Evolutionary conservation across 2,329 filamentous ascomycete genomes (phyloP), one percentile per base, ranked within the genome.

Genomic region (Ascochyta pisi): DNA sequence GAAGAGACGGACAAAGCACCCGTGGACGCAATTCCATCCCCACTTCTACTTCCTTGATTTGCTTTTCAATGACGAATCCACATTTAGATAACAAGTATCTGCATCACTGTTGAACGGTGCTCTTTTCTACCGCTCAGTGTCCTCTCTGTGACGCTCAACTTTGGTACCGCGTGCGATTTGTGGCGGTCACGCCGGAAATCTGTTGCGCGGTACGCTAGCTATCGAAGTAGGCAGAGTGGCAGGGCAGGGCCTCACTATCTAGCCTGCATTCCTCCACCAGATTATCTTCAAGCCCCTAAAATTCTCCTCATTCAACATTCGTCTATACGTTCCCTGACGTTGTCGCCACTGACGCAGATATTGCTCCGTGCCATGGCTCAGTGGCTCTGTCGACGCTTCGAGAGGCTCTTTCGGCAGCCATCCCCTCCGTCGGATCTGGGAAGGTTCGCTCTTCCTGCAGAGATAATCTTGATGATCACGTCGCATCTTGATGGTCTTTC

Each of bases 401-500:
- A 12, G 24, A 58, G n/a, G 27, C 57, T 48, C 38, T 29, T 58
- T 41, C 50, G 52, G 44, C 49, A 19, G 46, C 33, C 16, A 19
- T 44, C 34, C 35, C 12, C 50, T 59, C 47, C 31, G 43, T 45
- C 57, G 50, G 19, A 24, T 34, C 31, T 53, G 51, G 45, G 55
- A 46, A 43, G 48, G 22, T 58, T 64, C 42, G 38, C 42, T 40
- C 50, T 66, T 58, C 58, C 63, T 47, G 22, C 39, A 16, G 60
- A 66, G 48, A 63, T 63, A 19, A 62, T 62, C 44, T 37, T 63
- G 31, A 62, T 65, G 42, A 54, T 66, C 19, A 33, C 57, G 39
- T 41, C 58, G 50, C 43, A 66, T 54, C 62, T 65, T 38, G 37
- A 53, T 29, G 39, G 27, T 48, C 23, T 38, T 38, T 54, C 60